Percentiles rank a stretch among this genome's conserved stretches.
Evolutionary conservation across 768 basidiomycete genomes (phyloP).

Genomic region (Boletus patriciae): DNA sequence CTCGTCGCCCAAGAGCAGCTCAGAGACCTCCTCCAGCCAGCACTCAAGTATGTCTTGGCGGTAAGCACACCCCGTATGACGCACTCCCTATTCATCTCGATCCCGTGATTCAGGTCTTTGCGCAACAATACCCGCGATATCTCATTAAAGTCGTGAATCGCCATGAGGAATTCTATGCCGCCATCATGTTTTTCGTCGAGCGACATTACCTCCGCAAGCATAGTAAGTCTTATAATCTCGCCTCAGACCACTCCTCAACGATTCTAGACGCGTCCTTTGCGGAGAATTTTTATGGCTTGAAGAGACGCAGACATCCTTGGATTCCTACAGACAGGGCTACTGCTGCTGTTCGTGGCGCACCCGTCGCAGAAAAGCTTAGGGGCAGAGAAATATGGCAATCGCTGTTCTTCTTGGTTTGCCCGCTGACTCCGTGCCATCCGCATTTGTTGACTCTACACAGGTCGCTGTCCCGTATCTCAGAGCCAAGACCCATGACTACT

Average conservation of each 20-base stretch:
- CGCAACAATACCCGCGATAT: conserved; percentile 92
- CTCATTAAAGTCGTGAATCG: conserved; percentile 86
- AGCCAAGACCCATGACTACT: conserved; percentile 88
- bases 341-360: conserved; percentile 65
- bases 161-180: conserved; percentile 95
- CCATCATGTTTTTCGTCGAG: conserved; percentile 88
- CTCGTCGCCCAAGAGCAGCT: conserved; percentile 93
- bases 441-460: conserved; percentile 30
- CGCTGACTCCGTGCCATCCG: not conserved
- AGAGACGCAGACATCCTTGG: conserved; percentile 69
- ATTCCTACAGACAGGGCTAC: conserved; percentile 67
- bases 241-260: not conserved
- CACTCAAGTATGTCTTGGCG: conserved; percentile 89
- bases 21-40: conserved; percentile 87
- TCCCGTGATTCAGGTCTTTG: conserved; percentile 69
- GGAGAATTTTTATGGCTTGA: conserved; percentile 95
- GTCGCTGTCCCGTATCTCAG: conserved; percentile 87
- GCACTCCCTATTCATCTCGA: not conserved
- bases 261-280: conserved; percentile 84
- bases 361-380: conserved; percentile 64
- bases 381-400: conserved; percentile 71
- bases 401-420: conserved; percentile 72
- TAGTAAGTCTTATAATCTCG: conserved; percentile 47
- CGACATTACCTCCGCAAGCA: conserved; percentile 85
- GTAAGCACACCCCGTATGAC: conserved; percentile 45